Evolutionary conservation across 1,284 basidiomycete species (phyloP).

Genomic region (Phylloboletellus chloephorus): DNA sequence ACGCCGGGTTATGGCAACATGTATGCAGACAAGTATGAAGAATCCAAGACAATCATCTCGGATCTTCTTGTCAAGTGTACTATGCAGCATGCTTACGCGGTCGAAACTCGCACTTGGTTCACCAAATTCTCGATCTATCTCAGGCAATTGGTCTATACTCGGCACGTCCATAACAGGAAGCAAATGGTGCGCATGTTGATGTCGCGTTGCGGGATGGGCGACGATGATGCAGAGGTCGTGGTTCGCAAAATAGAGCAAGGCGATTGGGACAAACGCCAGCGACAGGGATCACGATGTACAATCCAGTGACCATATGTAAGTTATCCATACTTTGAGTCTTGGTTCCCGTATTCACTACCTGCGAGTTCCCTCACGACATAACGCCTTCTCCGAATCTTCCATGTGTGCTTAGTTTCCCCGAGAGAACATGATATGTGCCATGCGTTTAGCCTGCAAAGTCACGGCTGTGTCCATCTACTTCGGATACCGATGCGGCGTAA

Average conservation of each 20-base stretch:
- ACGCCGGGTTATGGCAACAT: conserved; percentile 25
- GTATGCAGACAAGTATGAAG: conserved; percentile 29
- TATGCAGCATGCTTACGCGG: conserved; percentile 16
- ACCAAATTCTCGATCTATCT: conserved; percentile 23
- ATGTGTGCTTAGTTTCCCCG: neutral
- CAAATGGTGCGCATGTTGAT: conserved; percentile 25
- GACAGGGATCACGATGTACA: conserved; percentile 13
- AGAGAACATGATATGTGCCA: neutral
- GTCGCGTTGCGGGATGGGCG: conserved; percentile 25
- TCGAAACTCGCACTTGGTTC: conserved; percentile 27
- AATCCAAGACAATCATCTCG: conserved; percentile 25
- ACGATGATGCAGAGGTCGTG: conserved; percentile 21
- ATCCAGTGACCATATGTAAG: conserved; percentile 21
- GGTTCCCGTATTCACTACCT: conserved; percentile 10
- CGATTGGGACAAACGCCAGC: neutral
- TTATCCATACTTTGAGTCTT: neutral
- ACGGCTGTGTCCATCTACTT: neutral
- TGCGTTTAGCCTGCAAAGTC: conserved; percentile 1
- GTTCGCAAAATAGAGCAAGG: conserved; percentile 19
- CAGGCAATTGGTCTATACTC: conserved; percentile 21
- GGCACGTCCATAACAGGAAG: conserved; percentile 21
- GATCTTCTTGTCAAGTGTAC: conserved; percentile 23
- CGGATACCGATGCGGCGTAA: neutral
- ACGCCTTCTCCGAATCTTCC: neutral
- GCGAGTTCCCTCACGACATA: neutral